phyloP scores from a whole-genome alignment of 129 eudicot genomes.

The Pulicaria dysenterica region DNA sequence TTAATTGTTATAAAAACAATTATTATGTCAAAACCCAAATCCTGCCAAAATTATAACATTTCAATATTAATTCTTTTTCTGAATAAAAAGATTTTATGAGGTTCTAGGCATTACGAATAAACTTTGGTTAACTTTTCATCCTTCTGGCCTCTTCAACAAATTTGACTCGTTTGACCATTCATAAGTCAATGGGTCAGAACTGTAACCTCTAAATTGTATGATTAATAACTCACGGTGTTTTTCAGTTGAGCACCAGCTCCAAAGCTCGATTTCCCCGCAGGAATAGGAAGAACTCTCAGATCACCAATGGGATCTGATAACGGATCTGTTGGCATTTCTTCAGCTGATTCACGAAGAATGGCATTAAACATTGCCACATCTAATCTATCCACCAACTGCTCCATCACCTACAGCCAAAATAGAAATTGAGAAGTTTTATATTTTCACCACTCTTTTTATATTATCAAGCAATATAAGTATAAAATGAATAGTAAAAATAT shows the following conservation, averaged over 20 bases:
- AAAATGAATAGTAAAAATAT: neutral
- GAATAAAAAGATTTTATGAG: neutral
- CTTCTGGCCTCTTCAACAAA: slow-evolving; percentile 4
- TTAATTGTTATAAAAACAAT: neutral
- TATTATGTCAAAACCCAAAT: neutral
- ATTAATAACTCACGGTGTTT: slow-evolving; percentile 67
- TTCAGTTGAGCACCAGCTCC: slow-evolving; percentile 94
- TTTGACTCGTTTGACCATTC: neutral
- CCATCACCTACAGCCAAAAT: slow-evolving; percentile 65
- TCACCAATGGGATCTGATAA: slow-evolving; percentile 85
- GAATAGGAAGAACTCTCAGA: slow-evolving; percentile 74
- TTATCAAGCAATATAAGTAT: neutral
- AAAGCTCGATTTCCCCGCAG: slow-evolving; percentile 83
- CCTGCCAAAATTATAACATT: neutral
- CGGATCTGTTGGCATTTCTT: slow-evolving; percentile 96
- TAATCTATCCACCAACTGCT: slow-evolving; percentile 84
- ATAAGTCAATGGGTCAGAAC: neutral
- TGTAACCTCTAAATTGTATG: neutral
- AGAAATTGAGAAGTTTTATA: neutral
- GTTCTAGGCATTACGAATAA: neutral
- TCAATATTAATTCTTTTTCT: neutral
- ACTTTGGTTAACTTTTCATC: neutral
- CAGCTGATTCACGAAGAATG: slow-evolving; percentile 82
- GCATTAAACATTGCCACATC: slow-evolving; percentile 99
- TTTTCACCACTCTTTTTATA: neutral